Base-by-base conservation (phyloP, 129 eudicot species). In the Arctium minus region DNA sequence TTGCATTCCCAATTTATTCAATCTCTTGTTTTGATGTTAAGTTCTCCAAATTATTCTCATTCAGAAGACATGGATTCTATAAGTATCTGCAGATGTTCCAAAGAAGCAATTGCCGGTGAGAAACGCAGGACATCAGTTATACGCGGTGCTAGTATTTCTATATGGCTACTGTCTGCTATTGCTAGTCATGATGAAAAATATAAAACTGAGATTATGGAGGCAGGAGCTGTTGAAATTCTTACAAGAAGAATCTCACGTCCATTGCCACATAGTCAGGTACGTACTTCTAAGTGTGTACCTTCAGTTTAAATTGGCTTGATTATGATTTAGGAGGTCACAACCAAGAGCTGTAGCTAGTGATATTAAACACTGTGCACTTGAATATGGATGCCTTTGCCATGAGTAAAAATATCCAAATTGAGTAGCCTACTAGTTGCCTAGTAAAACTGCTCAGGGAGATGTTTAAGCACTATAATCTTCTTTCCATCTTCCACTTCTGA, bases 111-210 rank as follows among this genome's bases (percentile, higher is more conserved):
- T 35, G 75, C 48, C 22, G 35, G 64, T 79, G 91, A 84, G 83
- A 72, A 70, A 65, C 83, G 73, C 79, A 86, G 86, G 72, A 89
- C 99, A 48, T 86, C 89, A 8, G 86, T 89, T 70, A 87, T 96
- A 39, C 81, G 80, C 76, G 96, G 98, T 39, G 86, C 90, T 74
- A 92, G 88, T 81, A 91, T 92, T 30, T 87, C 90, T 27, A 76
- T 91, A 79, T 96, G 99, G 99, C 95, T 96, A 74, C 97, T 96
- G 77, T 90, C 98, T 82, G 91, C 91, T 33, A 90, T 96, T 82
- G 97, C 99, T 77, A 74, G 92, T 81, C 88, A 88, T 69, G 95
- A 89, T 79, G 96, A 79, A 68, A 92, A 85, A 83, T 85, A 86
- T 74, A 96, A 86, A 89, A 38, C 39, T 72, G 93, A 88, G 90